Base-by-base conservation (phyloP, 2,329 filamentous ascomycete genomes). In the Knufia petricola region DNA sequence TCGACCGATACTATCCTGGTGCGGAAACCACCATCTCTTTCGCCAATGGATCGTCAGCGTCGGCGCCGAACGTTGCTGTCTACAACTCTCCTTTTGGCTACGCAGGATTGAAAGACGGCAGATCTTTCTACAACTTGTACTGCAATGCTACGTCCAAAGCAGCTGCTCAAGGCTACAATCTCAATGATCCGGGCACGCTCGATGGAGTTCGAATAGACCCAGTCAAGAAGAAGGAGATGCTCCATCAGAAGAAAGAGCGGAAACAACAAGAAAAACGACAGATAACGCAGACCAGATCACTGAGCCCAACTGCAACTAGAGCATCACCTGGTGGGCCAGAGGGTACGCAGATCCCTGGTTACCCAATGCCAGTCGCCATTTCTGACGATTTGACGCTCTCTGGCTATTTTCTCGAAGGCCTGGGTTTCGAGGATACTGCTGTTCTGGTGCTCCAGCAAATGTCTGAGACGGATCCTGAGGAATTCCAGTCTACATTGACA, bases 391-490 rank as follows among this genome's bases (percentile, higher is more conserved):
- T 64, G 12, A 61, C 65, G 3, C 55, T 71, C 24, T 63, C 64
- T 15, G 71, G 72, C 2, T 74, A 73, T 55, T 71, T 66, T 46
- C 63, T 71, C n/a, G 63, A 68, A 19, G 59, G 62, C 1, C 52
- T 58, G 7, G 64, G 59, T 12, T 63, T 69, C 6, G 53, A 66
- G 48, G 66, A 74, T 50, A 63, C 70, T 4, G 70, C 67, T 19
- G 65, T 75, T 28, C 62, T 75, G 15, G 65, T 64, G 20, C 64
- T 73, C 10, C 61, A 64, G 1, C 63, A 59, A 4, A 74, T 73
- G 48, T 55, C 61, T 8, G 54, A 58, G 21, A 52, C 17, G 1
- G 46, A 31, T 9, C 37, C 31, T 17, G n/a, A 49, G 7, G 41
- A 46, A 1, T 58, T 58, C 1, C 56, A 62, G 19, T 30, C 19